A percentile compares a stretch with the other conserved stretches of the same genome.
Evolutionary conservation across 768 basidiomycete genomes (phyloP).

Genomic region (Pleurotus tuber-regium): DNA sequence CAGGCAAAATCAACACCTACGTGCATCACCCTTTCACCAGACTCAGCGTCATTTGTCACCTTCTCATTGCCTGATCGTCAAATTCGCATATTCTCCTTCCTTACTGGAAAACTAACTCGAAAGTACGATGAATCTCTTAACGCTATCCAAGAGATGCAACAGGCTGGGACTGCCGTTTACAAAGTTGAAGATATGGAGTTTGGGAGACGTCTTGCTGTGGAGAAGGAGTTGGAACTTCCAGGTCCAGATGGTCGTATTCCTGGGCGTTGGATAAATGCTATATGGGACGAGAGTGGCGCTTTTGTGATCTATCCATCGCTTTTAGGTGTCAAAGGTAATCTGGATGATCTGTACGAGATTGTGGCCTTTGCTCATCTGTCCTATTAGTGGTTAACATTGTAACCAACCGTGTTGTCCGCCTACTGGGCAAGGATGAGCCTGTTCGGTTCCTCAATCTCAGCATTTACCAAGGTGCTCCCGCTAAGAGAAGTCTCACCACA

Average conservation of each 20-base stretch:
- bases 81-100: conserved; percentile 90
- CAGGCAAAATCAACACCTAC: conserved; percentile 92
- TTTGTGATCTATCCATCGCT: conserved; percentile 93
- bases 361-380: not conserved
- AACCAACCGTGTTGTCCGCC: conserved; percentile 85
- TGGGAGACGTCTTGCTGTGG: conserved; percentile 89
- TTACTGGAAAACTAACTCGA: conserved; percentile 83
- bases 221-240: conserved; percentile 85
- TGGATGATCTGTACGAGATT: conserved; percentile 9
- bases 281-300: conserved; percentile 98
- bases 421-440: conserved; percentile 93
- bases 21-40: conserved; percentile 88
- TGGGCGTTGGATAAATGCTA: conserved; percentile 80
- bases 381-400: conserved; percentile 85
- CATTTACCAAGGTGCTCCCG: conserved; percentile 91
- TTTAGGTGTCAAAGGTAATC: conserved; percentile 92
- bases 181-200: conserved; percentile 99
- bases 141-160: conserved; percentile 98
- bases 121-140: conserved; percentile 94
- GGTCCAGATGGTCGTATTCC: conserved; percentile 70
- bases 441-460: conserved; percentile 86
- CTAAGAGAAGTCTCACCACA: conserved; percentile 80
- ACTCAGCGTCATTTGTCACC: conserved; percentile 86
- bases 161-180: conserved; percentile 90
- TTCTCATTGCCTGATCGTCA: conserved; percentile 94